Evolutionary conservation across 805 yeast genomes (phyloP).

Genomic region (Scheffersomyces lignosus): DNA sequence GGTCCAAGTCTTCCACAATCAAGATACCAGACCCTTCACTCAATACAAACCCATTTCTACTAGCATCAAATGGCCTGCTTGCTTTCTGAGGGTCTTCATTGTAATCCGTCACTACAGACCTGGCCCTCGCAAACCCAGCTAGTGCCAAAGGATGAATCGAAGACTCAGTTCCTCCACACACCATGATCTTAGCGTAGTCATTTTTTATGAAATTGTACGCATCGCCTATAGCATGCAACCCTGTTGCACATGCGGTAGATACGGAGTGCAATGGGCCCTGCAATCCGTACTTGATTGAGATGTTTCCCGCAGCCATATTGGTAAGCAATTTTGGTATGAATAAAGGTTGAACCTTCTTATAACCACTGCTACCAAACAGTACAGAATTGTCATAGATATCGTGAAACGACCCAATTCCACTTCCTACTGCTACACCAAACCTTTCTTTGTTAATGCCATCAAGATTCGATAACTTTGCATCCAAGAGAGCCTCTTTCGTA

Average conservation of each 20-base stretch:
- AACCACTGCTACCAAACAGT: conserved; percentile 50
- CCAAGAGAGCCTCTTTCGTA: conserved; percentile 71
- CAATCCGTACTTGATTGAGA: conserved; percentile 74
- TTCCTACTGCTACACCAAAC: conserved; percentile 84
- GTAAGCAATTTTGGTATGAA: conserved; percentile 81
- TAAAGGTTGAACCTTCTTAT: conserved; percentile 76
- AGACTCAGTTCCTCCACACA: conserved; percentile 94
- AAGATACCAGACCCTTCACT: conserved; percentile 92
- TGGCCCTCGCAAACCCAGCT: conserved; percentile 89
- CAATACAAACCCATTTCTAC: conserved; percentile 83
- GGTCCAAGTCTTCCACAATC: conserved; percentile 73
- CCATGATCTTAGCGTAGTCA: conserved; percentile 81
- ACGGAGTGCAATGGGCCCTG: conserved; percentile 87
- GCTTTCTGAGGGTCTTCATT: conserved; percentile 65
- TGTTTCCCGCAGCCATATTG: conserved; percentile 94
- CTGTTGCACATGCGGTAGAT: conserved; percentile 97
- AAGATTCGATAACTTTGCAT: conserved; percentile 50
- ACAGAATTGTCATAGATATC: conserved; percentile 67
- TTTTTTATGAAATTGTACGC: conserved; percentile 77
- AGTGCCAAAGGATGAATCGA: conserved; percentile 82
- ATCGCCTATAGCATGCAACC: conserved; percentile 91
- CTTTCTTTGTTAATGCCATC: conserved; percentile 24
- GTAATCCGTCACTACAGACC: conserved; percentile 66
- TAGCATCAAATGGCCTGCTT: conserved; percentile 83
- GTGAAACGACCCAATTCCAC: conserved; percentile 87